Conservation (phyloP, 768 basidiomycete species). For the Leccinum subtestaceum region DNA sequence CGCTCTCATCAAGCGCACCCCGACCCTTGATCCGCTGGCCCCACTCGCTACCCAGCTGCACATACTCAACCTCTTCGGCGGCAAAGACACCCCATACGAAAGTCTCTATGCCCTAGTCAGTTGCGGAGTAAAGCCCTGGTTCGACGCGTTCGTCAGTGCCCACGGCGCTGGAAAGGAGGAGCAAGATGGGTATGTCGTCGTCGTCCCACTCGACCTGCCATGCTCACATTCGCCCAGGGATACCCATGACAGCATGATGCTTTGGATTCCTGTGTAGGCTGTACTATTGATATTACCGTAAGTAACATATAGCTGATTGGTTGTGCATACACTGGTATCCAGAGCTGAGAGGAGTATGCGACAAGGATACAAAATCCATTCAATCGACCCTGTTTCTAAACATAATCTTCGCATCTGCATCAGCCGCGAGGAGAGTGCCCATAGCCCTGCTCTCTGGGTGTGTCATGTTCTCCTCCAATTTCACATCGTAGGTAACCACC, state of each 20-base stretch:
- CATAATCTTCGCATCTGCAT: neutral
- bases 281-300: no score
- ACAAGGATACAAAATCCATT: neutral
- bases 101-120: constrained; percentile 94
- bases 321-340: no score
- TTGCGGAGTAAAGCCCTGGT: constrained; percentile 95
- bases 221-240: constrained; percentile 42
- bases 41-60: constrained; percentile 86
- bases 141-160: constrained; percentile 93
- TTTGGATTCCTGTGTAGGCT: no score
- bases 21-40: constrained; percentile 73
- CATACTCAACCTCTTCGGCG: constrained; percentile 87
- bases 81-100: constrained; percentile 90
- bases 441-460: neutral
- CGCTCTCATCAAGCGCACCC: constrained; percentile 92
- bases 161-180: constrained; percentile 69
- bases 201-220: constrained; percentile 2
- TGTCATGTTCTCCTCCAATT: neutral
- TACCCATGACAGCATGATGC: constrained; percentile 77
- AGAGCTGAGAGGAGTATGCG: neutral
- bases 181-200: constrained; percentile 65
- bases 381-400: constrained; percentile 5
- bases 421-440: neutral
- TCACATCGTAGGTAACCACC: constrained; percentile 8
- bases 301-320: no score